Base-by-base conservation (phyloP, 2,329 filamentous ascomycete species). In the Teratosphaeria nubilosa region DNA sequence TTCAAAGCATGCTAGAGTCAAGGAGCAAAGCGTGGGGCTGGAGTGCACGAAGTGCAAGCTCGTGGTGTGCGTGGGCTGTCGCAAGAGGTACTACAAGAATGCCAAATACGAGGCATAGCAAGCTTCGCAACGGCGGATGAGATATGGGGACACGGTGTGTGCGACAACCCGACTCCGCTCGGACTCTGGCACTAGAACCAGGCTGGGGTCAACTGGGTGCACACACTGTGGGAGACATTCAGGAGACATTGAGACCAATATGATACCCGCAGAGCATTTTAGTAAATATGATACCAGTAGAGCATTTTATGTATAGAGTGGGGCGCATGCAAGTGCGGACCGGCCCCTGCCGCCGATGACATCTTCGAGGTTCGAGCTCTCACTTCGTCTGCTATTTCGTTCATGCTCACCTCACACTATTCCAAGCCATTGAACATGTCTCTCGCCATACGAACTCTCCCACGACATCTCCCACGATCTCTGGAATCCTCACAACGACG, bases 51-150 rank as follows among this genome's bases (percentile, higher is more conserved):
- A 3, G 6, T 65, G 63, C 58, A 51, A 48, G 2, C 20, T 65
- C 57, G 24, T 62, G 41, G 56, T 64, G 10, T 65, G 63, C 53
- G 24, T 50, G 37, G 55, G 25, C 3, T 65, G 63, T 52, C 54
- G 54, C 41, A 45, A 51, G n/a, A 57, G 54, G 54, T 45, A 54
- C 30, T 54, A 48, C 16, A 24, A 24, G n/a, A 16, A n/a, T 14
- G 34, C 34, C 34, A n/a, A 41, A 14, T 14, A 5, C 13, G 16
- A 16, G 11, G 34, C 13, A 5, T 41, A 41, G 34, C 13, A 41
- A n/a, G 13, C 34, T 16, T 14, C 16, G 34, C 34, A n/a, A 41
- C 16, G 34, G 34, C 13, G 5, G 16, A 16, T n/a, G 13, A 41
- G 34, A 7, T 30, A 30, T 30, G 27, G 27, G 27, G 27, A 30